A percentile compares a stretch with the other conserved stretches of the same genome.
These are phyloP conservation scores for Aspergillus glaucus DNA, from an alignment of 2,329 filamentous ascomycete genomes.

Conservation along the genomic window DNA sequence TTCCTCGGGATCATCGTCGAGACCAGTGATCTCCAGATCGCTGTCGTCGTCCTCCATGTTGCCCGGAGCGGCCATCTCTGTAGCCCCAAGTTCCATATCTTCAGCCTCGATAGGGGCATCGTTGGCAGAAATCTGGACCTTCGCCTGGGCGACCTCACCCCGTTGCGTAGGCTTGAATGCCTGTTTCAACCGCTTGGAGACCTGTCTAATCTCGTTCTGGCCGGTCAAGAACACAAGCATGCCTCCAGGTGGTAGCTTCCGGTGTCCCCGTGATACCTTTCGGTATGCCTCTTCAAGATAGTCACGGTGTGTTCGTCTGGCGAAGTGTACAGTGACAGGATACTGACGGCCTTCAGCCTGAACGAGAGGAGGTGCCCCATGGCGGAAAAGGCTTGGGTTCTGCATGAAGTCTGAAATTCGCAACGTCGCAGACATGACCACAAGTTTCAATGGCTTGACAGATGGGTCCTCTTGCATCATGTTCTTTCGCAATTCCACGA, in stretches of 20 bases:
- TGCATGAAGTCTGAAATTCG: slow-evolving; percentile 84
- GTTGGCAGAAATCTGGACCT: slow-evolving; percentile 67
- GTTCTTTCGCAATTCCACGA: slow-evolving; percentile 74
- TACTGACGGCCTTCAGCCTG: slow-evolving; percentile 89
- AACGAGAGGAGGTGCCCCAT: slow-evolving; percentile 69
- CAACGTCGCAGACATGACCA: slow-evolving; percentile 97
- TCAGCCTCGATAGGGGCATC: slow-evolving; percentile 78
- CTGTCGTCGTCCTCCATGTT: slow-evolving; percentile 47
- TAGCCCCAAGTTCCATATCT: slow-evolving; percentile 73
- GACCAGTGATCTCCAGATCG: slow-evolving; percentile 55
- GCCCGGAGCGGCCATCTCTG: slow-evolving; percentile 40
- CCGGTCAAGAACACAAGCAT: slow-evolving; percentile 94
- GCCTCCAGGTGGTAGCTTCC: slow-evolving; percentile 80
- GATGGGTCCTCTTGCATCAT: slow-evolving; percentile 66
- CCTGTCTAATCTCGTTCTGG: slow-evolving; percentile 78
- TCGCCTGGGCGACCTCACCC: slow-evolving; percentile 52
- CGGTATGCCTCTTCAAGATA: slow-evolving; percentile 85
- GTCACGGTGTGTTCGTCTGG: slow-evolving; percentile 72
- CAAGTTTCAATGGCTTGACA: slow-evolving; percentile 74
- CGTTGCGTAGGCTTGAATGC: slow-evolving; percentile 53
- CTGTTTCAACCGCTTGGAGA: slow-evolving; percentile 73
- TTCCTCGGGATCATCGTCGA: slow-evolving; percentile 51
- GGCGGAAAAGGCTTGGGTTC: slow-evolving; percentile 72
- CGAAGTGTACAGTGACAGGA: slow-evolving; percentile 82
- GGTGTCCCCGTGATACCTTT: slow-evolving; percentile 82